Evolutionary conservation across 768 basidiomycete genomes (phyloP).

Genomic region (Phaeotremella skinneri): DNA sequence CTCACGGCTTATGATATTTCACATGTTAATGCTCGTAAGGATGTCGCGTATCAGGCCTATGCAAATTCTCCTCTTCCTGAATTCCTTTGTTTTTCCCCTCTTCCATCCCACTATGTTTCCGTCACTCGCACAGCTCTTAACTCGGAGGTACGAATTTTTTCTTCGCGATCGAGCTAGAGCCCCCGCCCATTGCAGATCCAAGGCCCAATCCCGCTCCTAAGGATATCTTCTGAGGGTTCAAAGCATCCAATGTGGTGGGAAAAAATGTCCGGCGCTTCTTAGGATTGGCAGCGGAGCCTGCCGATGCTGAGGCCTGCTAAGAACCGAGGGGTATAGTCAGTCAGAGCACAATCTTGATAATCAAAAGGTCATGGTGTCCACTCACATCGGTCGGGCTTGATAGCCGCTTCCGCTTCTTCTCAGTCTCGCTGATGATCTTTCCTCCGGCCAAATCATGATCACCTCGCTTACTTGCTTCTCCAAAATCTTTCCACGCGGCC

Average conservation of each 20-base stretch:
- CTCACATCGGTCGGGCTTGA: slow-evolving; percentile 16
- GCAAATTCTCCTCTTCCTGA: no score
- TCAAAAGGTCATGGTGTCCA: not conserved
- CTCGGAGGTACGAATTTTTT: not conserved
- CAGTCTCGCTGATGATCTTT: no score
- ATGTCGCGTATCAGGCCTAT: no score
- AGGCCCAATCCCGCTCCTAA: not conserved
- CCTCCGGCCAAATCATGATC: not conserved
- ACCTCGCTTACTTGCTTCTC: not conserved
- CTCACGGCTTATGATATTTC: no score
- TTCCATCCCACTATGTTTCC: not conserved
- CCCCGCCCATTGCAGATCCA: not conserved
- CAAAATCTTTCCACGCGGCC: not conserved
- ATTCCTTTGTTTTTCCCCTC: no score
- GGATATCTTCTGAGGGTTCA: not conserved
- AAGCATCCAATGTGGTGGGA: not conserved
- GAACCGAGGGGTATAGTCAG: no score
- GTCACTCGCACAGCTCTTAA: not conserved
- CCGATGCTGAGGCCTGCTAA: not conserved
- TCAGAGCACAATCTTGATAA: not conserved
- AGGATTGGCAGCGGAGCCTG: not conserved
- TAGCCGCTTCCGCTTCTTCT: slow-evolving; percentile 14
- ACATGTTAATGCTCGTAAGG: no score
- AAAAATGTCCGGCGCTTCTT: not conserved
- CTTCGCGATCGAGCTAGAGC: not conserved